These are phyloP conservation scores for Acacia concinna DNA, from an alignment of 331 rosid species.

Conservation along the genomic window DNA sequence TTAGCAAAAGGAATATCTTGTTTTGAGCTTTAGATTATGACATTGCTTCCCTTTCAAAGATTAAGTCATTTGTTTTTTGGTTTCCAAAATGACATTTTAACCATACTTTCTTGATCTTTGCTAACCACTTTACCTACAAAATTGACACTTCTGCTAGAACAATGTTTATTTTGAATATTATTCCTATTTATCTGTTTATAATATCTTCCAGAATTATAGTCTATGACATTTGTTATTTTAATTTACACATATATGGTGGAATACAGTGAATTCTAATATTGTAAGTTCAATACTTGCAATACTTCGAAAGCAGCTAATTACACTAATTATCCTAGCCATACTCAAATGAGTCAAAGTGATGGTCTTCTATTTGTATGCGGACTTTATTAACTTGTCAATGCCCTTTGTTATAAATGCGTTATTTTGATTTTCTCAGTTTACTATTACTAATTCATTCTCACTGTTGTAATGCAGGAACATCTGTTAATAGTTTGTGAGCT, in stretches of 20 bases:
- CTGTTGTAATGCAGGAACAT: slow-evolving; percentile 62
- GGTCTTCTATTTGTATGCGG: not conserved
- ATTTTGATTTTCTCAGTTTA: slow-evolving; percentile 16
- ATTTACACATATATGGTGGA: not conserved
- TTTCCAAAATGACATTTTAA: not conserved
- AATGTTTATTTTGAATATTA: not conserved
- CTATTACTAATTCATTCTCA: not conserved
- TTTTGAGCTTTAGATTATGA: not conserved
- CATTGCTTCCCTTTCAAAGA: not conserved
- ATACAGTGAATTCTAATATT: slow-evolving; percentile 14
- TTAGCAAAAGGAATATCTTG: not conserved
- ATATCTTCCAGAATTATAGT: not conserved
- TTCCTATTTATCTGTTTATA: not conserved
- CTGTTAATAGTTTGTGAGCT: slow-evolving; percentile 86
- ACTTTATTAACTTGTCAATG: slow-evolving; percentile 1
- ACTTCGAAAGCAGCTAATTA: slow-evolving; percentile 14
- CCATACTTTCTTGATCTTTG: not conserved
- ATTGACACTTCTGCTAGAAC: not conserved
- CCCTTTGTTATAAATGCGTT: not conserved
- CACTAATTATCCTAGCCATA: not conserved
- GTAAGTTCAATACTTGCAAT: not conserved
- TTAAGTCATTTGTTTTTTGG: not conserved
- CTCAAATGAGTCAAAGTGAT: slow-evolving; percentile 8
- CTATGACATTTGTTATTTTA: not conserved
- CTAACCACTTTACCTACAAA: not conserved